These are phyloP conservation scores for Domatiomyces globalis DNA, from an alignment of 2,329 filamentous ascomycete species.

Conservation along the genomic window DNA sequence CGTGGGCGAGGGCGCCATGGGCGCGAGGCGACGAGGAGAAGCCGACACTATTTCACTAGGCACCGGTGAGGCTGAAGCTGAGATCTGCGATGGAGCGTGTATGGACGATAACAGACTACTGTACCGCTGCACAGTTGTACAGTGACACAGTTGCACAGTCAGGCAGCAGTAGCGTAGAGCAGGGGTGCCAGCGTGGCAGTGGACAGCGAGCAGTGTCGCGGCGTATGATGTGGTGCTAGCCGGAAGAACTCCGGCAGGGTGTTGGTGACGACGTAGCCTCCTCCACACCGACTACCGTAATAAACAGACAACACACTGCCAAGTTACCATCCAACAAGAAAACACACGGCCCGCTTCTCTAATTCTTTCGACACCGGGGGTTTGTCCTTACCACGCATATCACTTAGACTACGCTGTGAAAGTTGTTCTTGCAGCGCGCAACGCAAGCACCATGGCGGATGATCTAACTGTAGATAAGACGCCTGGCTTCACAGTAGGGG, in stretches of 20 bases:
- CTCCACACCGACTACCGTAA: not conserved
- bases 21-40: not conserved
- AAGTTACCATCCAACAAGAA: not conserved
- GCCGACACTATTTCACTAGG: too few species aligned
- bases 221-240: not conserved
- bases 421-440: not conserved
- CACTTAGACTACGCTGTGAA: not conserved
- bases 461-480: conserved; percentile 79
- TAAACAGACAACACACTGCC: not conserved
- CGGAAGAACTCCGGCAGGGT: not conserved
- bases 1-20: conserved; percentile 23
- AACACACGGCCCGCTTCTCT: not conserved
- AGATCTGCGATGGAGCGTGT: not conserved
- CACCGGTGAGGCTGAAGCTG: not conserved
- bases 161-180: not conserved
- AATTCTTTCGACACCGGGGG: not conserved
- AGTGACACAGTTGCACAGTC: not conserved
- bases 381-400: not conserved
- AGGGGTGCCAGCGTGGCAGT: not conserved
- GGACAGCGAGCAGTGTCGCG: not conserved
- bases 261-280: not conserved
- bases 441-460: conserved; percentile 50
- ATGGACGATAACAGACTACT: too few species aligned
- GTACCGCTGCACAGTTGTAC: not conserved
- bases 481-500: conserved; percentile 92